A percentile compares a stretch with the other conserved stretches of the same genome.
Evolutionary conservation across 2,329 filamentous ascomycete genomes (phyloP).

Genomic region (Periconia digitata): DNA sequence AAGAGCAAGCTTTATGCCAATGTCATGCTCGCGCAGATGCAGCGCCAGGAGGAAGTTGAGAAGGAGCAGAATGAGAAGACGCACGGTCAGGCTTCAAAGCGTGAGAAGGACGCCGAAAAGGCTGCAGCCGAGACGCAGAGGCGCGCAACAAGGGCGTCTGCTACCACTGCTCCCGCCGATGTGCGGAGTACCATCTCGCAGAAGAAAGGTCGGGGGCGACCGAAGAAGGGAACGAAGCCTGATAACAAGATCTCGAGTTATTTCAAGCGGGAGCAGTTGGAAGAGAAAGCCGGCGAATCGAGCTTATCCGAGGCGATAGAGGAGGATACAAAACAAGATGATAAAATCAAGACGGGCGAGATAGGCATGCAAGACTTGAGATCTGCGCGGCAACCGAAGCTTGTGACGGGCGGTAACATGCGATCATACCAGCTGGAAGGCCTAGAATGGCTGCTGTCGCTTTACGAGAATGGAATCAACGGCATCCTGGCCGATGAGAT

Average conservation of each 20-base stretch:
- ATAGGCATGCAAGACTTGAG: slow-evolving; percentile 68
- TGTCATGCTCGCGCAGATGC: slow-evolving; percentile 57
- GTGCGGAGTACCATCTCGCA: slow-evolving; percentile 19
- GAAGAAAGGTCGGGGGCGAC: slow-evolving; percentile 39
- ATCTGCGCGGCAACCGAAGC: slow-evolving; percentile 82
- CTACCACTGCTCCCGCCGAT: slow-evolving; percentile 15
- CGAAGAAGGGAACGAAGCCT: slow-evolving; percentile 39
- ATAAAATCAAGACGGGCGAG: slow-evolving; percentile 60
- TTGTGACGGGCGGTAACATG: slow-evolving; percentile 87
- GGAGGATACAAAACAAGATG: slow-evolving; percentile 57
- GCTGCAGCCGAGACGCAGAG: slow-evolving; percentile 50
- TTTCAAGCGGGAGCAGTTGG: slow-evolving; percentile 61
- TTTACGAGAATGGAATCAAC: slow-evolving; percentile 88
- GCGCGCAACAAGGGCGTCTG: slow-evolving; percentile 46
- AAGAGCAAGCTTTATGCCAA: slow-evolving; percentile 56
- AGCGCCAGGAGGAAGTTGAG: slow-evolving; percentile 53
- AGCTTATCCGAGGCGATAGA: slow-evolving; percentile 60
- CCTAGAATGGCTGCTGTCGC: slow-evolving; percentile 82
- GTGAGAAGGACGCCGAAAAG: slow-evolving; percentile 51
- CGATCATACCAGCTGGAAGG: slow-evolving; percentile 92
- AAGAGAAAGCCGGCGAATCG: slow-evolving; percentile 55
- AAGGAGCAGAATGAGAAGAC: slow-evolving; percentile 49
- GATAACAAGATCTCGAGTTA: slow-evolving; percentile 58
- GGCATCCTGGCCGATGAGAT: slow-evolving; percentile 94
- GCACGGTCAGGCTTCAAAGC: slow-evolving; percentile 47